Evolutionary conservation across 352 stramenopile genomes (phyloP).

Genomic region (Thalassiosira mediterranea): DNA sequence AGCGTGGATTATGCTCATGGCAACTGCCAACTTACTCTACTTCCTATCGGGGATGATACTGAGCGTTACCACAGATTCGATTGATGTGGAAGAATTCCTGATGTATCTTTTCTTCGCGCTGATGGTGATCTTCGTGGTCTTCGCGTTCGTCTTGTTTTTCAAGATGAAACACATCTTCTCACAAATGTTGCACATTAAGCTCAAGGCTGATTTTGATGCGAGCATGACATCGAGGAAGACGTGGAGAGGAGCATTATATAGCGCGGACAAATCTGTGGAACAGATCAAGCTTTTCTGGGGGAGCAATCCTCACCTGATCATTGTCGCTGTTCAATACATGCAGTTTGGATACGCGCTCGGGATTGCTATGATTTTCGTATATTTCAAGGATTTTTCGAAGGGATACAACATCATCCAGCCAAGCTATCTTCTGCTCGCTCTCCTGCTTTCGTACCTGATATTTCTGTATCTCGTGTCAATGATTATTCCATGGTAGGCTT

Average conservation of each 20-base stretch:
- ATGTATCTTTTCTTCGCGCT: conserved; percentile 49
- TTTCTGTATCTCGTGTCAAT: conserved; percentile 41
- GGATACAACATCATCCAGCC: background rate
- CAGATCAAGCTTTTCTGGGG: conserved; percentile 78
- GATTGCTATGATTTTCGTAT: conserved; percentile 71
- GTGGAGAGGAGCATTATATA: conserved; percentile 3
- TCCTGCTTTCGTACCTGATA: conserved; percentile 39
- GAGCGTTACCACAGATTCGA: conserved; percentile 31
- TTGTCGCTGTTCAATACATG: conserved; percentile 77
- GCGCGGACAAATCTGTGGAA: conserved; percentile 10
- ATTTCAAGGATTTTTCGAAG: conserved; percentile 36
- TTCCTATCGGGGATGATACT: conserved; percentile 69
- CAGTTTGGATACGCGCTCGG: conserved; percentile 82
- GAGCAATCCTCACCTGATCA: conserved; percentile 70
- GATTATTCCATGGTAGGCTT: conserved; percentile 52
- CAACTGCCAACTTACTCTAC: conserved; percentile 66
- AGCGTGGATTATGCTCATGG: conserved; percentile 78
- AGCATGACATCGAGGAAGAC: background rate
- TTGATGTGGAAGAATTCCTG: conserved; percentile 43
- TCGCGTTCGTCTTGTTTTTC: conserved; percentile 58
- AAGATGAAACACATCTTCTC: conserved; percentile 75
- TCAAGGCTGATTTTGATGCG: conserved; percentile 10
- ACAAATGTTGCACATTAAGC: conserved; percentile 66
- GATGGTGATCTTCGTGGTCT: conserved; percentile 55
- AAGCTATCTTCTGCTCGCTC: conserved; percentile 10